phyloP scores from a whole-genome alignment of 148 eudicot genomes.

The Pouteria glomerata region DNA sequence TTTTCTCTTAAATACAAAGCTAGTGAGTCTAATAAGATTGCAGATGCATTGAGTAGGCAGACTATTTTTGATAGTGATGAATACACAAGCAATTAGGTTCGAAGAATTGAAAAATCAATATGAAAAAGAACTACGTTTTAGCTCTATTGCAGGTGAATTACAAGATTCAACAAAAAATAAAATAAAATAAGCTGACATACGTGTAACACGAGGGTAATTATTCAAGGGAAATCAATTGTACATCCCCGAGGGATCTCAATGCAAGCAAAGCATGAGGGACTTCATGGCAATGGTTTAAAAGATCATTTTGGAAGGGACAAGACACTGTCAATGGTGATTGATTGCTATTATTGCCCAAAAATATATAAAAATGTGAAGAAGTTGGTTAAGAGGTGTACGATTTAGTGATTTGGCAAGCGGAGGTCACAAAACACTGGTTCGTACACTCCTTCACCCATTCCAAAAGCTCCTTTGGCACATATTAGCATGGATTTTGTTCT shows the following conservation, averaged over 20 bases:
- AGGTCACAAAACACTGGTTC: conserved; percentile 4
- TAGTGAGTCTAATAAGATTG: too few relatives aligned
- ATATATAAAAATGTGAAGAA: not conserved
- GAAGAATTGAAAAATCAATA: not conserved
- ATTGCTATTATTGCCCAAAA: not conserved
- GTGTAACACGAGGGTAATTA: not conserved
- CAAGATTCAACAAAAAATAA: not conserved
- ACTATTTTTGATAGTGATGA: too few relatives aligned
- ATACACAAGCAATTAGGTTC: not conserved
- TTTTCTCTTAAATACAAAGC: too few relatives aligned
- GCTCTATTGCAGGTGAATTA: not conserved
- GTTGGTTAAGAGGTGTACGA: not conserved
- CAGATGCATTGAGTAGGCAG: too few relatives aligned
- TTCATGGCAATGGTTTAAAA: not conserved
- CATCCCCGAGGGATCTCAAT: not conserved
- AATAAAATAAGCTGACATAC: not conserved
- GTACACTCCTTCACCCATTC: not conserved
- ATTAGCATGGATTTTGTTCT: conserved; percentile 4
- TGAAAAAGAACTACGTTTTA: not conserved
- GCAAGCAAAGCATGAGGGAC: not conserved
- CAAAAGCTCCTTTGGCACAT: not conserved
- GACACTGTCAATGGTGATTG: not conserved
- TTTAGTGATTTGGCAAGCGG: not conserved
- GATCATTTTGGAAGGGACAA: not conserved
- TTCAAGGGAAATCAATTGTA: not conserved